Conservation (phyloP, 352 stramenopile species). For the Phytophthora citricola region DNA sequence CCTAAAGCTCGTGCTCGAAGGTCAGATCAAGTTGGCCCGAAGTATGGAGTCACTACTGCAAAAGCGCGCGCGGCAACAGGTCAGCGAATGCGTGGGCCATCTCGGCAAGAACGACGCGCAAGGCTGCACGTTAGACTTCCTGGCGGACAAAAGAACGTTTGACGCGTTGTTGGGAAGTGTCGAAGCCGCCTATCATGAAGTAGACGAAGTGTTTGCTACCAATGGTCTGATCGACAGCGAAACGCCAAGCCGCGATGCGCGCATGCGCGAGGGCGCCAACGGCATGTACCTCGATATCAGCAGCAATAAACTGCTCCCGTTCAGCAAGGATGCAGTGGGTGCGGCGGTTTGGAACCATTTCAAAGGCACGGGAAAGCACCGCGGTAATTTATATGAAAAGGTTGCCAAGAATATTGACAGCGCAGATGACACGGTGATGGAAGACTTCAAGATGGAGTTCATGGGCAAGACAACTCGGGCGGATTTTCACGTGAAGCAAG, state of each 20-base stretch:
- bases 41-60: conserved; percentile 51
- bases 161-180: conserved; percentile 31
- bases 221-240: conserved; percentile 34
- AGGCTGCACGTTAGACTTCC: conserved; percentile 15
- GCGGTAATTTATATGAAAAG: conserved; percentile 29
- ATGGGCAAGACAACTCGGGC: conserved; percentile 49
- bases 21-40: conserved; percentile 53
- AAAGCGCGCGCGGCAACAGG: conserved; percentile 42
- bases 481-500: conserved; percentile 60
- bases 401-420: conserved; percentile 18
- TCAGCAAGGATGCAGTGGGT: conserved; percentile 19
- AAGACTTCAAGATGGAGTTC: conserved; percentile 59
- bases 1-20: conserved; percentile 59
- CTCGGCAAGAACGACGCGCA: conserved; percentile 17
- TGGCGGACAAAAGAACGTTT: conserved; percentile 35
- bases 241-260: conserved; percentile 16
- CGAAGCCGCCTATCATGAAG: conserved; percentile 36
- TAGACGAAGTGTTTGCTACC: conserved; percentile 33
- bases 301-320: conserved; percentile 43
- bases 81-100: conserved; percentile 16
- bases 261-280: conserved; percentile 27
- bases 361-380: conserved; percentile 28
- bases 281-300: conserved; percentile 44
- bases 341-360: conserved; percentile 39
- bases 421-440: conserved; percentile 52